These are phyloP conservation scores for Aspergillus aculeatinus DNA, from an alignment of 2,329 filamentous ascomycete genomes.

Conservation along the genomic window DNA sequence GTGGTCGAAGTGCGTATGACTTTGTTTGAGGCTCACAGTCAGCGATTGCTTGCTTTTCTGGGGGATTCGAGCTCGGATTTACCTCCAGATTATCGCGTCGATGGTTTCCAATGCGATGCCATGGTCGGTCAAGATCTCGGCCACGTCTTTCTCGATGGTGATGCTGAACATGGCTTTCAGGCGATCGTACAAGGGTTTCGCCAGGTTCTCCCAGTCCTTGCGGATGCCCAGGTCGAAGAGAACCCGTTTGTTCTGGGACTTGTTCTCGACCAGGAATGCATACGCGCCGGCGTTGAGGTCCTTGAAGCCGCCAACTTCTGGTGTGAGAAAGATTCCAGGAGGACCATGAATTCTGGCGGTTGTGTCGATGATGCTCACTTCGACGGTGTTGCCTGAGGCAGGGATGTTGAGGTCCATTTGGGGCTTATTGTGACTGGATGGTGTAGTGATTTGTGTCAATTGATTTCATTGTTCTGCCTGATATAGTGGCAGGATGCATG, in stretches of 20 bases:
- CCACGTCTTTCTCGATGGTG: constrained; percentile 1
- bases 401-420: background rate
- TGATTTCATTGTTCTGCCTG: too few relatives aligned
- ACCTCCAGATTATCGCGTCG: constrained; percentile 2
- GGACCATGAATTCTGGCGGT: background rate
- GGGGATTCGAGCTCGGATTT: background rate
- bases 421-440: too few relatives aligned
- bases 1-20: constrained; percentile 44
- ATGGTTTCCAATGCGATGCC: background rate
- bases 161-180: background rate
- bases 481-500: too few relatives aligned
- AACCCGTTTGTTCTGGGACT: constrained; percentile 38
- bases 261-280: constrained; percentile 24
- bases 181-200: constrained; percentile 15
- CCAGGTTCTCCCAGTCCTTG: constrained; percentile 47
- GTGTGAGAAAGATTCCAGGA: background rate
- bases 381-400: background rate
- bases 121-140: background rate
- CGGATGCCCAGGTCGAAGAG: constrained; percentile 51
- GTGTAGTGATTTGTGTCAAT: too few relatives aligned
- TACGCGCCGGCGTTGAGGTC: background rate
- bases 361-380: constrained; percentile 1
- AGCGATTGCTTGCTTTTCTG: background rate
- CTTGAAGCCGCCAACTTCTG: background rate
- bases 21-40: background rate